A percentile compares a stretch with the other conserved stretches of the same genome.
These are phyloP conservation scores for Lecanicillium sp. DNA, from an alignment of 2,329 filamentous ascomycete genomes.

Conservation along the genomic window DNA sequence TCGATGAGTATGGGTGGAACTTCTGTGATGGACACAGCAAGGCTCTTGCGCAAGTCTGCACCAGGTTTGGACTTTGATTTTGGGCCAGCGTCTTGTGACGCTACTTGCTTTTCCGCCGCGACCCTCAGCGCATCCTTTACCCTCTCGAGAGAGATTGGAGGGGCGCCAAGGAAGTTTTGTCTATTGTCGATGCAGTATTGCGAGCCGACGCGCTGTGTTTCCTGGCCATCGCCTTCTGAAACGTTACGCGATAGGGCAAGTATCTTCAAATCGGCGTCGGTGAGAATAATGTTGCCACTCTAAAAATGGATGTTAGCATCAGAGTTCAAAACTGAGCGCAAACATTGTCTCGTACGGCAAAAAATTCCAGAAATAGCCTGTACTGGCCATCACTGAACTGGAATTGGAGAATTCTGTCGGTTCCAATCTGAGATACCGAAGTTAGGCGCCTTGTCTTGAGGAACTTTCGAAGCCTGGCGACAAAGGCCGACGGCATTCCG, in stretches of 20 bases:
- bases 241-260: slow-evolving; percentile 75
- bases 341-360: slow-evolving; percentile 45
- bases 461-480: slow-evolving; percentile 75
- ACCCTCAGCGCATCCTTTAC: slow-evolving; percentile 61
- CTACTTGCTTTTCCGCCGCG: slow-evolving; percentile 49
- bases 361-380: slow-evolving; percentile 87
- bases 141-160: slow-evolving; percentile 65
- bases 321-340: background rate
- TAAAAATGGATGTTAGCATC: slow-evolving; percentile 12
- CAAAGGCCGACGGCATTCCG: slow-evolving; percentile 75
- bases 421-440: slow-evolving; percentile 74
- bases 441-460: slow-evolving; percentile 83
- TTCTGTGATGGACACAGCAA: slow-evolving; percentile 80
- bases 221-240: slow-evolving; percentile 71
- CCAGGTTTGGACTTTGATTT: slow-evolving; percentile 63
- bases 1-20: slow-evolving; percentile 82
- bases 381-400: slow-evolving; percentile 89
- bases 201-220: slow-evolving; percentile 68
- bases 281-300: slow-evolving; percentile 88
- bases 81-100: slow-evolving; percentile 41
- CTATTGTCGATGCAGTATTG: slow-evolving; percentile 73
- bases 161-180: slow-evolving; percentile 74
- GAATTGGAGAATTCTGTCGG: slow-evolving; percentile 86
- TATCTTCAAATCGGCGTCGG: slow-evolving; percentile 76
- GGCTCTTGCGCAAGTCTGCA: slow-evolving; percentile 67